These are phyloP conservation scores for Calonectria pteridis DNA, from an alignment of 2,329 filamentous ascomycete genomes.

Conservation along the genomic window DNA sequence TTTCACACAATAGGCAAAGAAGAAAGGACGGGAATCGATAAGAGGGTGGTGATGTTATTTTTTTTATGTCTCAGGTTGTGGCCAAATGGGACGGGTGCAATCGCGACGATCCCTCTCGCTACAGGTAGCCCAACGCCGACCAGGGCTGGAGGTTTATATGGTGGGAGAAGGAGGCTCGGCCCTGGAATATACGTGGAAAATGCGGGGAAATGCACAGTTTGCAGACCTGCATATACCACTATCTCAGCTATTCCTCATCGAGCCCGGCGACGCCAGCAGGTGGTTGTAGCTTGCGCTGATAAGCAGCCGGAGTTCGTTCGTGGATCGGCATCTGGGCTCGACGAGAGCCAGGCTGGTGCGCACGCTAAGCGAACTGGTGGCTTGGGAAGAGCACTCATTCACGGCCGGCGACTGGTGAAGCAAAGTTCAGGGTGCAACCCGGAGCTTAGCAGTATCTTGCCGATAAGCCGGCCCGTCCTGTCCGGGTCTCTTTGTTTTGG, in stretches of 20 bases:
- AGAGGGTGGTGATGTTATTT: background rate
- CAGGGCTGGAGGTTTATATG: constrained; percentile 14
- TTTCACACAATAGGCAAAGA: background rate
- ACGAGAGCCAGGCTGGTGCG: background rate
- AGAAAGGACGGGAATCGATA: background rate
- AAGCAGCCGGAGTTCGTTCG: constrained; percentile 24
- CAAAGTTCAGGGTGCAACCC: background rate
- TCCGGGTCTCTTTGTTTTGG: background rate
- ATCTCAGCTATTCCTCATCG: constrained; percentile 17
- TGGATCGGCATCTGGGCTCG: constrained; percentile 16
- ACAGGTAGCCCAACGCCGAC: background rate
- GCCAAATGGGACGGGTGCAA: background rate
- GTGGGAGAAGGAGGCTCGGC: background rate
- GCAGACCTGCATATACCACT: constrained; percentile 8
- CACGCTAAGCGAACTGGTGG: constrained; percentile 6
- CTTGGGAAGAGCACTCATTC: background rate
- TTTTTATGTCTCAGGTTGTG: constrained; percentile 1
- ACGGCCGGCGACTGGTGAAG: background rate
- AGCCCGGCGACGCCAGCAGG: constrained; percentile 8
- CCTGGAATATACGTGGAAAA: constrained; percentile 19
- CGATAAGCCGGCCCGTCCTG: constrained; percentile 7
- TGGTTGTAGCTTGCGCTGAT: constrained; percentile 17
- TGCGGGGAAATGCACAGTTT: constrained; percentile 28
- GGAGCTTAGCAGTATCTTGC: background rate
- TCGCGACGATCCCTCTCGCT: background rate